Base-by-base conservation (phyloP, 805 yeast genomes). In the Pichia kluyveri region DNA sequence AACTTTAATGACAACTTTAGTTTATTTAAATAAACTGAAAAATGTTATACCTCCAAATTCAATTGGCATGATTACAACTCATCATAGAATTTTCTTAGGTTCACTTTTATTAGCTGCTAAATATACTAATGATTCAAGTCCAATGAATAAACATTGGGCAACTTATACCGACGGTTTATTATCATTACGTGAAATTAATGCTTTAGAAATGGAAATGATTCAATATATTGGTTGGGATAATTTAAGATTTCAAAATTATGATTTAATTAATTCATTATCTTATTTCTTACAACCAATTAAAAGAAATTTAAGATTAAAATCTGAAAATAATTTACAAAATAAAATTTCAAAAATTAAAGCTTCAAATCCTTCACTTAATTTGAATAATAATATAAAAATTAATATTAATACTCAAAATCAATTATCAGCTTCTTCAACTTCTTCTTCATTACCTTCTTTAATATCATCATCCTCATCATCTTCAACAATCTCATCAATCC, bases 61-160 rank as follows among this genome's bases (percentile, higher is more conserved):
- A 12, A 78, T 83, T 50, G 98, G 98, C 17, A 88, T 90, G 75
- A 88, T 80, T 51, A 85, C 97, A 46, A 89, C 98, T 9, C 78
- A 95, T 61, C 99, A 91, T 69, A 76, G 98, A 51, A 86, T 91
- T 49, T 93, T 91, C 56, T 70, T 91, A 45, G 96, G 97, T 0
- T 79, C 96, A 41, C 73, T 91, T 48, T 87, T 91, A 41, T 68
- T 93, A 43, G 86, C 96, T n/a, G 96, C 98, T 15, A 91, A 91
- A 69, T 82, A 81, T 53, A 76, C 90, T 54, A 91, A 91, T 67
- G 99, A 91, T 70, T 85, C 96, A 4, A 83, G 95, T 19, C 99
- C 99, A 40, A 76, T 91, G 63, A 91, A 91, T 69, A 90, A 85
- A 68, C 97, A 93, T 69, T 91, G 99, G 99, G 83, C 96, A 5